Percentiles rank a stretch among this genome's conserved stretches.
phyloP scores from a whole-genome alignment of 352 stramenopile species.

The Blastocystis sp. region DNA sequence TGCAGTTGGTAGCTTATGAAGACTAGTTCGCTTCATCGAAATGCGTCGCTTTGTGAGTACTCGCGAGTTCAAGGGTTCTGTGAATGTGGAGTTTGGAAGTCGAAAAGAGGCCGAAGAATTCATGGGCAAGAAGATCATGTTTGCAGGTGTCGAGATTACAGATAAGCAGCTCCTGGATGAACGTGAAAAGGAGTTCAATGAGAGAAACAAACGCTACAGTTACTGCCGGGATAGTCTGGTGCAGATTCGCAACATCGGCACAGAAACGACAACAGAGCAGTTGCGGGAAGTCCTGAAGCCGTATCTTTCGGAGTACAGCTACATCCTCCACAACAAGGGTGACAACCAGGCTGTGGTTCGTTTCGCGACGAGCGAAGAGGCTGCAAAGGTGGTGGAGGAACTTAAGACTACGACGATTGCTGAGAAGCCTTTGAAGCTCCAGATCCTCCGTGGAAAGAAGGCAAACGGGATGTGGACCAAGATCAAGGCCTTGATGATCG shows the following conservation, averaged over 20 bases:
- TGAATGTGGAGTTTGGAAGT: slow-evolving; percentile 58
- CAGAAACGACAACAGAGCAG: background rate
- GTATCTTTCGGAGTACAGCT: slow-evolving; percentile 30
- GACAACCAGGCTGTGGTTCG: slow-evolving; percentile 41
- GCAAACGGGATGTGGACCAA: slow-evolving; percentile 51
- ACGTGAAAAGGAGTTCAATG: slow-evolving; percentile 6
- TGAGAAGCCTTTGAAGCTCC: slow-evolving; percentile 28
- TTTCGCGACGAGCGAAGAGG: slow-evolving; percentile 15
- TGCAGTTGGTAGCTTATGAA: background rate
- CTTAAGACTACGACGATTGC: slow-evolving; percentile 24
- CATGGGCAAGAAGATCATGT: slow-evolving; percentile 57
- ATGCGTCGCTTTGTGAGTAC: slow-evolving; percentile 52
- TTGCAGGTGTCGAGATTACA: slow-evolving; percentile 57
- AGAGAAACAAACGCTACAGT: slow-evolving; percentile 22
- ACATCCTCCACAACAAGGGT: background rate
- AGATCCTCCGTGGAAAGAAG: slow-evolving; percentile 42
- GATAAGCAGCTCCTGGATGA: slow-evolving; percentile 27
- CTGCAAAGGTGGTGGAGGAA: slow-evolving; percentile 19
- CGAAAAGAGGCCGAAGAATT: slow-evolving; percentile 31
- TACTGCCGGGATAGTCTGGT: background rate
- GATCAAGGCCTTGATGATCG: slow-evolving; percentile 39
- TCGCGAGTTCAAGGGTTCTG: slow-evolving; percentile 51
- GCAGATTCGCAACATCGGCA: slow-evolving; percentile 36
- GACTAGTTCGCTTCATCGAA: slow-evolving; percentile 49
- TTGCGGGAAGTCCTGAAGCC: slow-evolving; percentile 28